These are phyloP conservation scores for Rosa persica DNA, from an alignment of 306 rosid species.

Conservation along the genomic window DNA sequence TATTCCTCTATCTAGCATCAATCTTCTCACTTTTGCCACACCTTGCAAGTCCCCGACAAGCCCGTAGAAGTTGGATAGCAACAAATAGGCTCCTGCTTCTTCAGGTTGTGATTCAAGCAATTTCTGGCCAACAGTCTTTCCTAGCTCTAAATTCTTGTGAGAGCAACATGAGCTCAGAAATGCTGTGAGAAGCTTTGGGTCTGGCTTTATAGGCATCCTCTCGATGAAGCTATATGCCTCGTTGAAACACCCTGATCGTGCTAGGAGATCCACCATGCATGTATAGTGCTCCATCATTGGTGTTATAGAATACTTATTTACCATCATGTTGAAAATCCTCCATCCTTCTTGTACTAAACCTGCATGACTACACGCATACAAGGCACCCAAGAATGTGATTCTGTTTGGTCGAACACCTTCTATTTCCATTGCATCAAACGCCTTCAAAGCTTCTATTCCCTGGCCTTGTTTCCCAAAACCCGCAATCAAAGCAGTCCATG, in stretches of 20 bases:
- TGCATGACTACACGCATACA: constrained; percentile 41
- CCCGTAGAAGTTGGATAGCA: constrained; percentile 33
- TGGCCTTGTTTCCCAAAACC: constrained; percentile 31
- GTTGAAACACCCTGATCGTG: constrained; percentile 15
- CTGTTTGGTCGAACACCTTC: constrained; percentile 33
- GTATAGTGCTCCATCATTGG: constrained; percentile 42
- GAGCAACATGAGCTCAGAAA: constrained; percentile 30
- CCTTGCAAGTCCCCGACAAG: constrained; percentile 30
- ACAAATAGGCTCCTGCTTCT: constrained; percentile 38
- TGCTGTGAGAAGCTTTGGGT: constrained; percentile 28
- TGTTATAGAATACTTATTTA: constrained; percentile 18
- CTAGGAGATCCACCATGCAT: constrained; percentile 40
- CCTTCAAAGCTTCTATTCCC: constrained; percentile 29
- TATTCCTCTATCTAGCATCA: constrained; percentile 23
- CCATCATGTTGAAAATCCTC: constrained; percentile 28
- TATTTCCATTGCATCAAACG: constrained; percentile 30
- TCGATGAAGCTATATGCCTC: constrained; percentile 29
- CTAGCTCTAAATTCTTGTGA: constrained; percentile 26
- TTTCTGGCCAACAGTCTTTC: constrained; percentile 21
- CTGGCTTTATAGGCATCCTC: constrained; percentile 31
- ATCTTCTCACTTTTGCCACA: constrained; percentile 29
- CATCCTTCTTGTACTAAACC: constrained; percentile 37
- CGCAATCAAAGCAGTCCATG: constrained; percentile 37
- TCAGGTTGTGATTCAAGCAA: constrained; percentile 28
- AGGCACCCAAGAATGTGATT: constrained; percentile 28